These are phyloP conservation scores for Nelumbo lutea DNA, from an alignment of 164 flowering plant genomes.

Conservation along the genomic window DNA sequence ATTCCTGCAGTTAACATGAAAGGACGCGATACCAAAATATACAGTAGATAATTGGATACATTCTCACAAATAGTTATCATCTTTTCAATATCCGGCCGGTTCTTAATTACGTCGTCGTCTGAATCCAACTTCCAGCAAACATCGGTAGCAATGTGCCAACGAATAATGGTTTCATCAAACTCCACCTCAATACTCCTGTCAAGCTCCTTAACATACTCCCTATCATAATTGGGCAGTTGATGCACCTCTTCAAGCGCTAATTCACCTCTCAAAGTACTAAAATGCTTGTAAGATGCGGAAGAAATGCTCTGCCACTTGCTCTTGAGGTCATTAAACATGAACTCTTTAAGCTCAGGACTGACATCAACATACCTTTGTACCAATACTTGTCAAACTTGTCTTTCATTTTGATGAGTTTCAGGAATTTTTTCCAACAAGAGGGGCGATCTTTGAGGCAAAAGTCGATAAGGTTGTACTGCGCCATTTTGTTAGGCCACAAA, in stretches of 20 bases:
- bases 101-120: too few relatives aligned
- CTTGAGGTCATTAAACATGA: slow-evolving; percentile 19
- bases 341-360: slow-evolving; percentile 1
- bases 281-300: slow-evolving; percentile 4
- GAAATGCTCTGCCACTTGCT: slow-evolving; percentile 1
- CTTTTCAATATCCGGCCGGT: neutral
- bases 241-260: slow-evolving; percentile 8
- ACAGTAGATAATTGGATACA: slow-evolving; percentile 19
- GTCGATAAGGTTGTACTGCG: slow-evolving; percentile 3
- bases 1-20: slow-evolving; percentile 12
- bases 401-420: neutral
- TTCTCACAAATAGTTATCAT: neutral
- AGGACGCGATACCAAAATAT: slow-evolving; percentile 17
- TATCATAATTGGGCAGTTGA: too few relatives aligned
- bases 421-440: neutral
- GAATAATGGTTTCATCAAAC: slow-evolving; percentile 23
- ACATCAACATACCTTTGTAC: neutral
- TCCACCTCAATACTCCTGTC: slow-evolving; percentile 15
- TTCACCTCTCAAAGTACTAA: slow-evolving; percentile 11
- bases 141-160: slow-evolving; percentile 32
- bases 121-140: slow-evolving; percentile 8
- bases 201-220: neutral
- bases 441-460: neutral
- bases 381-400: neutral
- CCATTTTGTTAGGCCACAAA: slow-evolving; percentile 3